Evolutionary conservation across 148 eudicot genomes (phyloP).

Genomic region (Rhododendron kiyosumense): DNA sequence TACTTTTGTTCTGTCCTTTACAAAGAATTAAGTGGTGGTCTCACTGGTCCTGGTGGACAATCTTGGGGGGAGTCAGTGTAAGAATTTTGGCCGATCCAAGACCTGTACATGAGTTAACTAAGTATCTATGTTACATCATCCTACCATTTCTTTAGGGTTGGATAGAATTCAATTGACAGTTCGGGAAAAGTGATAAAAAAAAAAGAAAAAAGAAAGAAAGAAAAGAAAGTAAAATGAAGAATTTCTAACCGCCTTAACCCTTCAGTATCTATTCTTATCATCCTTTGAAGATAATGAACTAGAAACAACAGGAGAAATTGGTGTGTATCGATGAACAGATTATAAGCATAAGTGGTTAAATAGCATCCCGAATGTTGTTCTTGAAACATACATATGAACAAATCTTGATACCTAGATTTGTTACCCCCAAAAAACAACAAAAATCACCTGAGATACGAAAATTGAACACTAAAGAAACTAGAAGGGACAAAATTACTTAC

Average conservation of each 20-base stretch:
- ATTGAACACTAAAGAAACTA: background rate
- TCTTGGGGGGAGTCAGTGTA: background rate
- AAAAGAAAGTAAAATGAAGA: background rate
- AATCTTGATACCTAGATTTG: background rate
- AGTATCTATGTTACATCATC: background rate
- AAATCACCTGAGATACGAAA: slow-evolving; percentile 1
- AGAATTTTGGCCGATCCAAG: background rate
- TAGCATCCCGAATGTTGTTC: background rate
- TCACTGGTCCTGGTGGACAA: background rate
- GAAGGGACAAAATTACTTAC: background rate
- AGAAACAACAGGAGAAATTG: background rate
- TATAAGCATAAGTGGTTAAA: background rate
- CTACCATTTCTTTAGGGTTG: background rate
- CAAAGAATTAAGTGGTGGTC: background rate
- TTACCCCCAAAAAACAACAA: background rate
- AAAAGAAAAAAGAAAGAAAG: background rate
- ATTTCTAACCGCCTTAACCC: background rate
- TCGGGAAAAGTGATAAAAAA: background rate
- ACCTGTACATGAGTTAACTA: background rate
- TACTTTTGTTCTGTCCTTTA: background rate
- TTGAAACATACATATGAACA: background rate
- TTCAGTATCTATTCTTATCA: background rate
- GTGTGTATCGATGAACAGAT: background rate
- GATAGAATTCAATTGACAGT: background rate
- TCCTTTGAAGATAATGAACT: background rate